Base-by-base conservation (phyloP, 1,139 yeast species). In the Groenewaldozyma auringiensis region DNA sequence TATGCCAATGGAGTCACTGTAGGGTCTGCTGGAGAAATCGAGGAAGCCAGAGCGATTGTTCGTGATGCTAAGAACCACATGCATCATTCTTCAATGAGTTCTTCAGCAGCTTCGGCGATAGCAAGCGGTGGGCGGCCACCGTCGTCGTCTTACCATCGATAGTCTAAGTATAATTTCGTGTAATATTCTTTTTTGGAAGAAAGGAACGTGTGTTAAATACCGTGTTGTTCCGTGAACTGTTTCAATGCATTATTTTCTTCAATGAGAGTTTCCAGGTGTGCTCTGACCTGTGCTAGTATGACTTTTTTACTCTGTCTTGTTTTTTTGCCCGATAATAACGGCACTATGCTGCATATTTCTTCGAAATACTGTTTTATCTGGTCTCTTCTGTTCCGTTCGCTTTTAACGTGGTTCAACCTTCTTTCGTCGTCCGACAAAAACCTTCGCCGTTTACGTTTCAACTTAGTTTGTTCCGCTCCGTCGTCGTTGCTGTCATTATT, bases 11-110 rank as follows among this genome's bases (percentile, higher is more conserved):
- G 81, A 48, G 72, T 88, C 53, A 79, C 81, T 21, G 81, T 81
- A 50, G 94, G 94, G 25, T 76, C 84, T 34, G 83, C 92, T 8
- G 86, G 81, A 50, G 96, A 86, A 57, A 77, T 87, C 32, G 96
- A 87, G 59, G 96, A 88, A 59, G 96, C 96, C 0, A 68, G 95
- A 43, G 75, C 83, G 0, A 82, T 89, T 41, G 86, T 92, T 0
- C 71, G 94, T 53, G 94, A 84, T 21, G 50, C 54, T 42, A 51
- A 50, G 34, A 47, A 45, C 31, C 49, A 46, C 20, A 17, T 47
- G 17, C 13, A 32, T 14, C 36, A 14, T 32, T 13, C 18, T 6
- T 8, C 29, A 25, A 25, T 25, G 29, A 25, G 11, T 11, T 25
- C 29, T 6, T 6, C 29, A 8, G 29, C 29, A 8, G 6, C 29